These are phyloP conservation scores for Cornus suecica DNA, from an alignment of 148 eudicot genomes.

Conservation along the genomic window DNA sequence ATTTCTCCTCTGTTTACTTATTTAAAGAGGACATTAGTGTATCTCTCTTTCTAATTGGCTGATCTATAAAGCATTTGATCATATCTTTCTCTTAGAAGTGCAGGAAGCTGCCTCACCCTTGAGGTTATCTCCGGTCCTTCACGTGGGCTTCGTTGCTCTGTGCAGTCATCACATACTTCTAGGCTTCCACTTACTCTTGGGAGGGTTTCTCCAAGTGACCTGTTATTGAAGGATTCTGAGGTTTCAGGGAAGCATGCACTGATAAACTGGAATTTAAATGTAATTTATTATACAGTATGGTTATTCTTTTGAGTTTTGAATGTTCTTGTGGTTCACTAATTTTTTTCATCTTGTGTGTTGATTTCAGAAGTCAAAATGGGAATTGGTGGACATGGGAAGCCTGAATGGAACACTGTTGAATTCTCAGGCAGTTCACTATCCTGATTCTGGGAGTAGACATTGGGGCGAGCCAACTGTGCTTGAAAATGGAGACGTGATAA, in stretches of 20 bases:
- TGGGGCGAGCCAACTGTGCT: conserved; percentile 91
- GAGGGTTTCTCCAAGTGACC: conserved; percentile 80
- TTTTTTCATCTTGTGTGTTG: conserved; percentile 1
- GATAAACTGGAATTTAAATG: conserved; percentile 85
- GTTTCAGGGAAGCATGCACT: conserved; percentile 95
- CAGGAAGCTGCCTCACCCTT: conserved; percentile 86
- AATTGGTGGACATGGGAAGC: conserved; percentile 97
- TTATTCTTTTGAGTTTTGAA: conserved; percentile 6
- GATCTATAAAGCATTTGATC: conserved; percentile 55
- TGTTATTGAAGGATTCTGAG: conserved; percentile 78
- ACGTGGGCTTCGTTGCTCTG: conserved; percentile 52
- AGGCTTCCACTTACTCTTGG: conserved; percentile 91
- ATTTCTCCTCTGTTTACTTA: conserved; percentile 23
- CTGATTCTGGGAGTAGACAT: conserved; percentile 73
- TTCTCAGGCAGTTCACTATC: conserved; percentile 59
- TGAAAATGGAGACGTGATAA: conserved; percentile 69
- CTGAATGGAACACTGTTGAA: conserved; percentile 89
- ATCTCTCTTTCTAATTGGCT: conserved; percentile 14
- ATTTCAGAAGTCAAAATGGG: conserved; percentile 86
- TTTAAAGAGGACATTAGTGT: not conserved
- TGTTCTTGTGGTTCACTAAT: not conserved
- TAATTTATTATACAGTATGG: conserved; percentile 26
- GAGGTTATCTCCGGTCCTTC: conserved; percentile 91
- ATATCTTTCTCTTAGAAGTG: conserved; percentile 70
- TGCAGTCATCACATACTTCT: conserved; percentile 57